Percentiles rank a stretch among this genome's conserved stretches.
phyloP scores from a whole-genome alignment of 306 rosid species.

The Corylus heterophylla region DNA sequence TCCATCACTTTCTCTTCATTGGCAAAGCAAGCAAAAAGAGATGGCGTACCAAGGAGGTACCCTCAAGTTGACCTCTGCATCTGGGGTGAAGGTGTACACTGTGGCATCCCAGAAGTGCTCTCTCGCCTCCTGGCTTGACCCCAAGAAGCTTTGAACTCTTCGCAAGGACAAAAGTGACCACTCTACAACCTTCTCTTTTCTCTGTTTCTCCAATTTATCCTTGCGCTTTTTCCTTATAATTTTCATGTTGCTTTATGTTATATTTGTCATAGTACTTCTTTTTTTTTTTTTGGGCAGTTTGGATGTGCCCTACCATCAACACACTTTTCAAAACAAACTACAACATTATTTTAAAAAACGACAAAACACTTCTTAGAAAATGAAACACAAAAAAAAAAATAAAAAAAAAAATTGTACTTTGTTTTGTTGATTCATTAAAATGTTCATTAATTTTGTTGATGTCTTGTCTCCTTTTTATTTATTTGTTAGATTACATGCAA shows the following conservation, averaged over 20 bases:
- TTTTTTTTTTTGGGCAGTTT: neutral
- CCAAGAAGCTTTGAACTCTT: conserved; percentile 64
- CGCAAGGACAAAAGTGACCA: conserved; percentile 60
- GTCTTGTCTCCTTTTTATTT: too few relatives aligned
- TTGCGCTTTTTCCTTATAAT: neutral
- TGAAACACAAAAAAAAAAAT: too few relatives aligned
- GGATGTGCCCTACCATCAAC: too few relatives aligned
- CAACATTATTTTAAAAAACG: too few relatives aligned
- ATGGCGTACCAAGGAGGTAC: conserved; percentile 76
- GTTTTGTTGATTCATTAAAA: too few relatives aligned
- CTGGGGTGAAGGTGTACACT: conserved; percentile 76
- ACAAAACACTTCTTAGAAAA: too few relatives aligned
- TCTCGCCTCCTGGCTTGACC: conserved; percentile 66
- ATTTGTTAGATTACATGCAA: too few relatives aligned
- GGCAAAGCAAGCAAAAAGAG: conserved; percentile 16
- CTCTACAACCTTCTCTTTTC: neutral
- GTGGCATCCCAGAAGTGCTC: conserved; percentile 84
- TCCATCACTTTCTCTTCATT: neutral
- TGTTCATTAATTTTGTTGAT: too few relatives aligned
- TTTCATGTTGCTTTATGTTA: neutral
- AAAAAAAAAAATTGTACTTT: too few relatives aligned
- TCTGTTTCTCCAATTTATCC: neutral
- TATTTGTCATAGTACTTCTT: neutral
- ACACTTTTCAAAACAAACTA: too few relatives aligned
- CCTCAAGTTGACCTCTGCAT: conserved; percentile 67